Conservation (phyloP, 169 alveolate genomes). For the Eimeria brunetti region DNA sequence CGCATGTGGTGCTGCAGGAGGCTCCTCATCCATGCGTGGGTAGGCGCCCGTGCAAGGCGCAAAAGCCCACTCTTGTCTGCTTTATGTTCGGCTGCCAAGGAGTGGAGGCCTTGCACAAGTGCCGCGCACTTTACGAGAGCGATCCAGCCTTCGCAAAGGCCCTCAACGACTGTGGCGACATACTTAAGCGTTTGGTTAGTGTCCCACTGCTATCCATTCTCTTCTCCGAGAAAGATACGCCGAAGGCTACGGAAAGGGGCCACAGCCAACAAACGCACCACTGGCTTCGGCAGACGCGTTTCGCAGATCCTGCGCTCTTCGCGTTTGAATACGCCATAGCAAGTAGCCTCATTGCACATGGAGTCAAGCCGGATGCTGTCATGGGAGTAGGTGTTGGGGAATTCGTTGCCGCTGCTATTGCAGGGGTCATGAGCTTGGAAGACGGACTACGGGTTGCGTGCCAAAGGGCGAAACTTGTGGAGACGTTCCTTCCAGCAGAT, state of each 20-base stretch:
- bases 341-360: conserved; percentile 83
- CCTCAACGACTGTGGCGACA: conserved; percentile 85
- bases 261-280: conserved; percentile 35
- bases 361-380: conserved; percentile 87
- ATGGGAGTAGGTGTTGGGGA: conserved; percentile 87
- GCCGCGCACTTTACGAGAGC: conserved; percentile 84
- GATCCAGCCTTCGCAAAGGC: conserved; percentile 84
- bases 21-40: conserved; percentile 69
- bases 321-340: conserved; percentile 88
- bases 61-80: conserved; percentile 76
- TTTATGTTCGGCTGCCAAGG: conserved; percentile 86
- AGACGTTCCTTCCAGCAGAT: conserved; percentile 71
- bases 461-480: conserved; percentile 82
- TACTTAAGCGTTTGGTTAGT: conserved; percentile 82
- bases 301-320: conserved; percentile 88
- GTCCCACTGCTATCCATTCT: conserved; percentile 84
- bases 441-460: conserved; percentile 83
- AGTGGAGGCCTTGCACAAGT: conserved; percentile 82
- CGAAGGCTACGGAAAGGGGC: conserved; percentile 66
- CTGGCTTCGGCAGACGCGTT: conserved; percentile 79
- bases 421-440: conserved; percentile 85
- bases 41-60: conserved; percentile 63
- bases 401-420: conserved; percentile 85
- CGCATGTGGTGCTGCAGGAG: conserved; percentile 86
- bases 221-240: conserved; percentile 69